Evolutionary conservation across 176 grass and related monocot species (phyloP).

Genomic region (Cenchrus fungigraminus): DNA sequence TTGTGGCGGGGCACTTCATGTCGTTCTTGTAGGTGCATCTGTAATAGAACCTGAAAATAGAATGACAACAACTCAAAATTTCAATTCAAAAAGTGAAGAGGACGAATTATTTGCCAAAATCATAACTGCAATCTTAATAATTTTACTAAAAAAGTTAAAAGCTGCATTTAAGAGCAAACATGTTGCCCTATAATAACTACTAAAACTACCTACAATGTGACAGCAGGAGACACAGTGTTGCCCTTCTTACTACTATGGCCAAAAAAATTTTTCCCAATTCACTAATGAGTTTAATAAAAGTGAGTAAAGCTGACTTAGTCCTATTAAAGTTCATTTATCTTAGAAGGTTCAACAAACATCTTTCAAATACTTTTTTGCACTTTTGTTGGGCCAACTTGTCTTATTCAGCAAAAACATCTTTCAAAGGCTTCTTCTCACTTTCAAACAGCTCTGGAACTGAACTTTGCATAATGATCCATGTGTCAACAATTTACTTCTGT

Average conservation of each 20-base stretch:
- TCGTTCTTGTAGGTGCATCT: slow-evolving; percentile 71
- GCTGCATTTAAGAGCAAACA: neutral
- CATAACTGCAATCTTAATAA: neutral
- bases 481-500: neutral
- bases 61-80: neutral
- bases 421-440: neutral
- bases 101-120: neutral
- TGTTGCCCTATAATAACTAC: neutral
- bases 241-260: neutral
- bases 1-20: slow-evolving; percentile 63
- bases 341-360: neutral
- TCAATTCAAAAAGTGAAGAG: neutral
- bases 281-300: neutral
- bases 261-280: neutral
- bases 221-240: neutral
- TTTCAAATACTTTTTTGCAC: neutral
- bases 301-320: no score
- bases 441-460: neutral
- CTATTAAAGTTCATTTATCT: neutral
- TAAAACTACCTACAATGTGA: neutral
- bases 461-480: slow-evolving; percentile 3
- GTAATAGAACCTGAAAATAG: slow-evolving; percentile 62
- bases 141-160: neutral
- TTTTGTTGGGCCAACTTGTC: slow-evolving; percentile 22
- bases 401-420: slow-evolving; percentile 6